Base-by-base conservation (phyloP, 2,329 filamentous ascomycete species). In the Trichoderma sp. region DNA sequence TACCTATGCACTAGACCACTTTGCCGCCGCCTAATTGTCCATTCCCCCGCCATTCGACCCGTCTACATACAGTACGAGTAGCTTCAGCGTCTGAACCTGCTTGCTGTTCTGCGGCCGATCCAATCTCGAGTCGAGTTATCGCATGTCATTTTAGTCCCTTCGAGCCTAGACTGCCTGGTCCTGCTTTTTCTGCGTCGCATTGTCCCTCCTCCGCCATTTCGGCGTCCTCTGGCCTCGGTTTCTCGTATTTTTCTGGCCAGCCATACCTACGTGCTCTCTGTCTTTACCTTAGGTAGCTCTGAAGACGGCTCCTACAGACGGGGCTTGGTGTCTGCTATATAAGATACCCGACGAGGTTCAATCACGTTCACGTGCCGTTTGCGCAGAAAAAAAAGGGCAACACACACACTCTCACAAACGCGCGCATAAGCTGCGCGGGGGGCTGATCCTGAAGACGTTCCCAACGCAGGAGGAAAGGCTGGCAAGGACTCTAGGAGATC, bases 1-100 rank as follows among this genome's bases (percentile, higher is more conserved):
- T 66, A 59, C 59, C 54, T 66, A 59, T 66, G 64, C 64, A 54
- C 64, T 59, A 66, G 46, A 51, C 54, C 54, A 49, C 54, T 56
- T 59, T 66, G 54, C 64, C 64, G 54, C 64, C 64, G 64, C 64
- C 64, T 51, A 66, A 66, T 66, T 66, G 64, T 46, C 54, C 64
- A 66, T 66, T 66, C 52, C 54, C 63, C 46, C 60, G 46, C 60
- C 64, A 56, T 43, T 65, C 37, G 37, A 66, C 54, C 64, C 64
- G 59, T 66, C 64, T 49, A 66, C 64, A 66, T 49, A 66, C 64
- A 66, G 64, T 66, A 59, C 46, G 28, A 43, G 39, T 43, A 43
- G 39, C 39, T n/a, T 8, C 39, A 43, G 39, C 39, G 32, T 43
- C 18, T 43, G 39, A 26, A 39, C 21, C 21, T 37, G 63, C 52